Percentiles rank a stretch among this genome's conserved stretches.
Evolutionary conservation across 768 basidiomycete genomes (phyloP).

Genomic region (Mycena galopus): DNA sequence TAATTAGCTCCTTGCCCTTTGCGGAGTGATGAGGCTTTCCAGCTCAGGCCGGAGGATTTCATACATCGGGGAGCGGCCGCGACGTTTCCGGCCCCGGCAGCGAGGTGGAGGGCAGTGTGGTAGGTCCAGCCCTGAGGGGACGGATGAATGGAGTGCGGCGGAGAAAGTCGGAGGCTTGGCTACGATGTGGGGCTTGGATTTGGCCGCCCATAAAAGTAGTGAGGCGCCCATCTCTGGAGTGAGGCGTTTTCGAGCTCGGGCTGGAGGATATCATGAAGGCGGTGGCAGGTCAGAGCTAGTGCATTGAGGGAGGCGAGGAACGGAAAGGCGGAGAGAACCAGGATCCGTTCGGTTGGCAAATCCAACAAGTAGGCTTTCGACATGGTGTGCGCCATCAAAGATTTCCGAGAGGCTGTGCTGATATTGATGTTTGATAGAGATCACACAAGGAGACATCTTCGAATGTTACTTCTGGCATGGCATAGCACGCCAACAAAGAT

Average conservation of each 20-base stretch:
- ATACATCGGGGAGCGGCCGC: no score
- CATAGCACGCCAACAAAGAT: constrained; percentile 73
- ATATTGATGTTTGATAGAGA: no score
- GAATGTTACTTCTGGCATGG: no score
- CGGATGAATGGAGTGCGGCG: constrained; percentile 1
- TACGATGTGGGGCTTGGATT: constrained; percentile 3
- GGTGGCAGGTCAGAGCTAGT: not conserved
- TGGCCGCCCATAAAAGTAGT: constrained; percentile 1
- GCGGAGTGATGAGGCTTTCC: no score
- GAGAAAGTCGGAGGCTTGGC: not conserved
- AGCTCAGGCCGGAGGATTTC: not conserved
- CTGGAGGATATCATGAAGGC: constrained; percentile 9
- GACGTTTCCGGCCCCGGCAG: not conserved
- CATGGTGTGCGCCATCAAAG: no score
- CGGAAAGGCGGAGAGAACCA: not conserved
- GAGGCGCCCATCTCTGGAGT: not conserved
- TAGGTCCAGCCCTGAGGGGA: not conserved
- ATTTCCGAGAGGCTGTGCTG: no score
- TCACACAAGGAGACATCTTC: no score
- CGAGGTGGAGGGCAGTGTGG: not conserved
- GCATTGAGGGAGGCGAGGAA: not conserved
- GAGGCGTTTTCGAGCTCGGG: constrained; percentile 15
- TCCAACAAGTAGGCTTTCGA: not conserved
- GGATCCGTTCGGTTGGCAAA: constrained; percentile 14
- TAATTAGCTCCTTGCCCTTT: no score